These are phyloP conservation scores for Heterobasidion occidentale DNA, from an alignment of 1,284 basidiomycete genomes.

Conservation along the genomic window DNA sequence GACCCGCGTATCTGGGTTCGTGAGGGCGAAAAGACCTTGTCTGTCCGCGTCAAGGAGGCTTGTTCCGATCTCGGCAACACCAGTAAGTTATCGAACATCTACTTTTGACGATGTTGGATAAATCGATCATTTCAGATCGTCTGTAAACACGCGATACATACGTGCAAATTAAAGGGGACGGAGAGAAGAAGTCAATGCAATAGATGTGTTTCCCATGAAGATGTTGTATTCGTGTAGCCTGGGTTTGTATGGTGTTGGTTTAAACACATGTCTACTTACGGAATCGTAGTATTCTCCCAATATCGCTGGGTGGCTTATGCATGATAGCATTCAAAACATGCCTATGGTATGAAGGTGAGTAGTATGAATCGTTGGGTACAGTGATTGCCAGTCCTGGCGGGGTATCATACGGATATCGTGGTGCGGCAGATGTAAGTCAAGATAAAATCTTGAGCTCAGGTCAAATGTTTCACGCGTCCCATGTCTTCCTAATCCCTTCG, in stretches of 20 bases:
- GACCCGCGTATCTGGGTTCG: constrained; percentile 97
- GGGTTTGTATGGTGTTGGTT: neutral
- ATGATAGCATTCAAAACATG: too few relatives aligned
- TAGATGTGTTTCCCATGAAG: neutral
- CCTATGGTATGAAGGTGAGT: too few relatives aligned
- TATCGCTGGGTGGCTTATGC: too few relatives aligned
- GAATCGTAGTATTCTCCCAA: too few relatives aligned
- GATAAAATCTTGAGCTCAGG: too few relatives aligned
- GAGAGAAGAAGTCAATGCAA: neutral
- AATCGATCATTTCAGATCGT: neutral
- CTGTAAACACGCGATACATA: neutral
- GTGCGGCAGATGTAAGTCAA: too few relatives aligned
- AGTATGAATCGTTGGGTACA: too few relatives aligned
- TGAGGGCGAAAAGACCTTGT: constrained; percentile 95
- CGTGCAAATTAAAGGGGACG: neutral
- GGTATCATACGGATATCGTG: too few relatives aligned
- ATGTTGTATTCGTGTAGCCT: neutral
- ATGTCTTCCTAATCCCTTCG: constrained; percentile 47
- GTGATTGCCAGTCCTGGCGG: too few relatives aligned
- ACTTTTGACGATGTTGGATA: neutral
- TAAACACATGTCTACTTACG: constrained; percentile 8
- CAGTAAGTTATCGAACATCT: constrained; percentile 3
- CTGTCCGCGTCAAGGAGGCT: constrained; percentile 85
- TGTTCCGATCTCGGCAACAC: constrained; percentile 84
- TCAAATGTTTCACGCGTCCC: constrained; percentile 9